These are phyloP conservation scores for Laetiporus sulphureus DNA, from an alignment of 1,284 basidiomycete species.

Conservation along the genomic window DNA sequence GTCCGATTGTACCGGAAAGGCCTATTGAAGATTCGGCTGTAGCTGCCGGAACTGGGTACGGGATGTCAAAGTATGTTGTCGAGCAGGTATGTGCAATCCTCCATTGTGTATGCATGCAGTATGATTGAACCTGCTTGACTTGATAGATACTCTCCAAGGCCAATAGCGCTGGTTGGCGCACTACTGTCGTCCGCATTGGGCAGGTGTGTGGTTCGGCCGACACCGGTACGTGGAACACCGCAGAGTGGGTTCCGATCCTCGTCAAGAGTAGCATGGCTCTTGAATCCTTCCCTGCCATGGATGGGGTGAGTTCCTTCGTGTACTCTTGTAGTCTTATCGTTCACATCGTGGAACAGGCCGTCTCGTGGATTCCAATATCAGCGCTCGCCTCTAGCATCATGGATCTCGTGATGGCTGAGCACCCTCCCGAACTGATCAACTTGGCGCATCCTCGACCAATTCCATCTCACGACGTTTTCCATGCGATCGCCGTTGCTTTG, in stretches of 20 bases:
- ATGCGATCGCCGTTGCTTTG: background rate
- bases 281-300: conserved; percentile 20
- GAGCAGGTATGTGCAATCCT: conserved; percentile 8
- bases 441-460: conserved; percentile 23
- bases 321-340: background rate
- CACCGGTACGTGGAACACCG: conserved; percentile 35
- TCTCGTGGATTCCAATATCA: conserved; percentile 21
- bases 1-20: conserved; percentile 8
- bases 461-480: conserved; percentile 13
- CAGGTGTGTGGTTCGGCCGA: conserved; percentile 30
- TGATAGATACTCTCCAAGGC: conserved; percentile 16
- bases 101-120: background rate
- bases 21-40: conserved; percentile 12
- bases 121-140: background rate
- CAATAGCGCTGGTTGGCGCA: conserved; percentile 16
- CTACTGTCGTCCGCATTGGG: conserved; percentile 32
- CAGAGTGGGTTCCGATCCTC: conserved; percentile 38
- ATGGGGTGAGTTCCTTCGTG: conserved; percentile 10
- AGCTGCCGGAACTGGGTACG: conserved; percentile 18
- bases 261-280: conserved; percentile 28
- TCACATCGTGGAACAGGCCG: conserved; percentile 2
- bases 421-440: conserved; percentile 17
- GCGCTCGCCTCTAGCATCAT: conserved; percentile 17
- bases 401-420: conserved; percentile 16
- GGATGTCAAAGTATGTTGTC: conserved; percentile 22